A percentile compares a stretch with the other conserved stretches of the same genome.
Conservation (phyloP, 768 basidiomycete species). For the Calocybe gangraenosa region DNA sequence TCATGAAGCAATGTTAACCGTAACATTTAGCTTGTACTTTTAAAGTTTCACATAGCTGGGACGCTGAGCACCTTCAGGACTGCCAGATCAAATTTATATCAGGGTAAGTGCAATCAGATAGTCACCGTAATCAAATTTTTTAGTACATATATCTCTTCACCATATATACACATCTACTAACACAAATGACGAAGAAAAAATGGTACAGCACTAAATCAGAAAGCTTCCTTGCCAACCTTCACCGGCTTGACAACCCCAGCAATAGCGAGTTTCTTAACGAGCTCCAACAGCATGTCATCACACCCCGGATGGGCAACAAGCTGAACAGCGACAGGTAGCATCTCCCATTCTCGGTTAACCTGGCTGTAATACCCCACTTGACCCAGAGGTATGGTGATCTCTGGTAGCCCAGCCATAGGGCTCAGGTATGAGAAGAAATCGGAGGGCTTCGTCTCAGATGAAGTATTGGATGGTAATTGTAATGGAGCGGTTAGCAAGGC, state of each 20-base stretch:
- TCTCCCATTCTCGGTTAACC: slow-evolving; percentile 27
- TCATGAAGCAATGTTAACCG: too few species aligned
- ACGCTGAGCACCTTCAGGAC: too few species aligned
- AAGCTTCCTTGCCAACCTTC: slow-evolving; percentile 21
- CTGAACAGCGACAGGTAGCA: slow-evolving; percentile 33
- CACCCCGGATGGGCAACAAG: slow-evolving; percentile 30
- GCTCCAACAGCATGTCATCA: slow-evolving; percentile 29
- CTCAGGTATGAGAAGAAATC: slow-evolving; percentile 30
- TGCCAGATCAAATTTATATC: too few species aligned
- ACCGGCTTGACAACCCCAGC: slow-evolving; percentile 21
- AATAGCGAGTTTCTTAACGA: slow-evolving; percentile 25
- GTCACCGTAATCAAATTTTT: too few species aligned
- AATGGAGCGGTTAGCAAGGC: slow-evolving; percentile 21
- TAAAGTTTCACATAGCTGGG: too few species aligned
- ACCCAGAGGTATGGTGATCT: slow-evolving; percentile 32
- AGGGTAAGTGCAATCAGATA: too few species aligned
- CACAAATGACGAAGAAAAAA: too few species aligned
- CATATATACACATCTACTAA: too few species aligned
- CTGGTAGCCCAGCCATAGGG: slow-evolving; percentile 35
- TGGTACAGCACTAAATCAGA: too few species aligned
- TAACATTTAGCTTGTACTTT: too few species aligned
- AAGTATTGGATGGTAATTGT: background rate
- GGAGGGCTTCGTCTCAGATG: slow-evolving; percentile 9
- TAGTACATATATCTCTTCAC: too few species aligned
- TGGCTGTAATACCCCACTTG: slow-evolving; percentile 32